phyloP scores from a whole-genome alignment of 441 rosid genomes.

The Populus tomentosa region DNA sequence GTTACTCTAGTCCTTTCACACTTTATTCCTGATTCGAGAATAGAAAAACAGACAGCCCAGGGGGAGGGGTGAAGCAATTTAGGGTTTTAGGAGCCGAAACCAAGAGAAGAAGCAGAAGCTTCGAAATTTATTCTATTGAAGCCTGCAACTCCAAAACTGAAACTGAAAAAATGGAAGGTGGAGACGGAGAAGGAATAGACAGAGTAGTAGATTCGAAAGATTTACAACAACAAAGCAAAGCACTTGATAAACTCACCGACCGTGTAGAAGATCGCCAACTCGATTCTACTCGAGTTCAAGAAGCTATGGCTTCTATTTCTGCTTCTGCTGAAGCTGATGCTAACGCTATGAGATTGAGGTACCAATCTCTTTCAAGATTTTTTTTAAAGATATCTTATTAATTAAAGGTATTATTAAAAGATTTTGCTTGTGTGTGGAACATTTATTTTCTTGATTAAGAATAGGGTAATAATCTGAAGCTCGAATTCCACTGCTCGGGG shows the following conservation, averaged over 20 bases:
- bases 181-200: conserved; percentile 58
- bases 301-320: conserved; percentile 97
- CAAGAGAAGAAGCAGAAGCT: not conserved
- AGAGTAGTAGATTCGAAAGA: conserved; percentile 72
- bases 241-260: conserved; percentile 84
- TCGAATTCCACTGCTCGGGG: not conserved
- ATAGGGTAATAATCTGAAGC: not conserved
- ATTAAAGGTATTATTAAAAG: not conserved
- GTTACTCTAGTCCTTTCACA: not conserved
- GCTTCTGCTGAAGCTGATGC: conserved; percentile 80
- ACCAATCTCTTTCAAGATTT: not conserved
- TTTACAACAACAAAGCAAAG: conserved; percentile 91
- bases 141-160: not conserved
- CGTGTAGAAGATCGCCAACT: conserved; percentile 97
- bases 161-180: conserved; percentile 44
- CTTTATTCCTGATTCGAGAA: not conserved
- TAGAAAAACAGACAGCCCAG: not conserved
- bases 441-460: not conserved
- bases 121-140: not conserved
- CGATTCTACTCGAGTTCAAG: conserved; percentile 87
- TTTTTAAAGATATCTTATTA: not conserved
- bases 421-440: not conserved
- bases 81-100: conserved; percentile 9
- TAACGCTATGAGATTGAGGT: conserved; percentile 92
- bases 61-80: not conserved